phyloP scores from a whole-genome alignment of 2,329 filamentous ascomycete genomes.

The Metarhizium sp. region DNA sequence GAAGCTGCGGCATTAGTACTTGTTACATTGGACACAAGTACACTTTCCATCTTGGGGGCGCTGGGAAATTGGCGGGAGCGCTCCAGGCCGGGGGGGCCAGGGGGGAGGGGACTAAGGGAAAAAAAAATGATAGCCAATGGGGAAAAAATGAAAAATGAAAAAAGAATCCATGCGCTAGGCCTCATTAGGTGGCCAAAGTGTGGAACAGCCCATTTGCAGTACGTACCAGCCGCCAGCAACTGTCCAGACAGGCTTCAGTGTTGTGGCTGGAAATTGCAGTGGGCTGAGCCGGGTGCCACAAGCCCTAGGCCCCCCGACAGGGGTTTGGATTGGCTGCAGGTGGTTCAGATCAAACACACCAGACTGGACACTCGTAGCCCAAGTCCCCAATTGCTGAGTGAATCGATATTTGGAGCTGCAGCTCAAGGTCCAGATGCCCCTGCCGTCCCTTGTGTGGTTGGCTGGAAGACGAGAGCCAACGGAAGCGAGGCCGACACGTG shows the following conservation, averaged over 20 bases:
- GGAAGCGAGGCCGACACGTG: background rate
- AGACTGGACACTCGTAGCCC: background rate
- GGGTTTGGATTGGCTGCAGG: background rate
- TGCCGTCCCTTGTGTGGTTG: background rate
- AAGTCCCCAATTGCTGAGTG: background rate
- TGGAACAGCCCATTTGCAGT: background rate
- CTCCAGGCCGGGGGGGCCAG: background rate
- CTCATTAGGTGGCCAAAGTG: background rate
- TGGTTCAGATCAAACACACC: background rate
- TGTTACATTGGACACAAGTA: background rate
- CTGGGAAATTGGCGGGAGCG: background rate
- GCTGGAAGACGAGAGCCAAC: background rate
- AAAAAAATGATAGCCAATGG: background rate
- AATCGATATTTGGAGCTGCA: too few relatives aligned
- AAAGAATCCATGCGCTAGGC: background rate
- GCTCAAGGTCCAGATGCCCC: too few relatives aligned
- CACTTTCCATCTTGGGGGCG: background rate
- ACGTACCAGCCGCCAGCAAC: too few relatives aligned
- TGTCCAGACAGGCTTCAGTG: background rate
- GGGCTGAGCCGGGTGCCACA: conserved; percentile 2
- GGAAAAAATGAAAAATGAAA: background rate
- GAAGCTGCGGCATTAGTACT: conserved; percentile 5
- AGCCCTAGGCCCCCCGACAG: background rate
- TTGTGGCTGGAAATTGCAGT: conserved; percentile 8
- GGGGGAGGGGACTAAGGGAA: background rate